Base-by-base conservation (phyloP, 2,329 filamentous ascomycete genomes). In the Calonectria fujianensis region DNA sequence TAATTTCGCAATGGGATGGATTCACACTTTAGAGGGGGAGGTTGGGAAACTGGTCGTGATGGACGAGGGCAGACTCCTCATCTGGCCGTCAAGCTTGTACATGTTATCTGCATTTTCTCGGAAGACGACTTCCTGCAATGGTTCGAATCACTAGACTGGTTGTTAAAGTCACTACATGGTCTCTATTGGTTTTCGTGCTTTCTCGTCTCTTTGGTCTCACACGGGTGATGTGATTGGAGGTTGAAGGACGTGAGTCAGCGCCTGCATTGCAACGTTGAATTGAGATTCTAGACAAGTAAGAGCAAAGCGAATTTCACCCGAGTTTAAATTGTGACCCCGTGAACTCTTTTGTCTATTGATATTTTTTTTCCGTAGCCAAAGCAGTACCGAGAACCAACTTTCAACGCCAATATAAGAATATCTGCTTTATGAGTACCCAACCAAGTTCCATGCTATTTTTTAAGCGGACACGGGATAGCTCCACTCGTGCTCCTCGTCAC, bases 401-500 rank as follows among this genome's bases (percentile, higher is more conserved):
- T 31, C 39, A 75, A 74, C 67, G 69, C 68, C 68, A 41, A 51
- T 39, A 63, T 63, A 57, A 41, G 51, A 64, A 65, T 61, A 74
- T 32, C 50, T 66, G 63, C 68, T 70, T 24, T 48, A 50, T 29
- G 64, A 61, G 51, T 68, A 10, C 54, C 52, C 7, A 72, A 50
- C 29, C 27, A 31, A 41, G 13, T 41, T 41, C 24, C 18, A 7
- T 59, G 8, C 29, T 37, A 35, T 70, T 37, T 41, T 70, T 74
- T 70, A 77, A 24, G 63, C 59, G 48, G 76, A 75, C 51, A 76
- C 63, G 61, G 88, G 79, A 80, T 93, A 93, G 89, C 96, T 98
- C 97, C 97, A 99, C 78, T 93, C 90, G 85, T 98, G 95, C 84
- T 95, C 91, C 86, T 96, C 94, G 78, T 98, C 96, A 77, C 97